Evolutionary conservation across 2,329 filamentous ascomycete species (phyloP).

Genomic region (Calonectria multiphialidica): DNA sequence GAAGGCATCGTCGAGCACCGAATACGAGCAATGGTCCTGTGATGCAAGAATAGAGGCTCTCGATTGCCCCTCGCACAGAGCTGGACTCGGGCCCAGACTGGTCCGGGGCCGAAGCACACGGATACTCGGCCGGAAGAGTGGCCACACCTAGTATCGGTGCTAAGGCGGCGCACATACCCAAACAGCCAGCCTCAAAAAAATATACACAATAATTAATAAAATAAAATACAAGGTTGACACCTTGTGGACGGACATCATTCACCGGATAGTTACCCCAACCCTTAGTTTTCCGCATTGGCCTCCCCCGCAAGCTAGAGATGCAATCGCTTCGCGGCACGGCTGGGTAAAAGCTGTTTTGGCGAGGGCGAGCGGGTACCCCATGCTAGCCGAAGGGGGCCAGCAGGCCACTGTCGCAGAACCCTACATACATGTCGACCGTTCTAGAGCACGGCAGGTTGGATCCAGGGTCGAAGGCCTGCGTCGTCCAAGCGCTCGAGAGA

Average conservation of each 20-base stretch:
- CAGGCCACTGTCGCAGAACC: slow-evolving; percentile 2
- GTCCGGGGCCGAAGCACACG: neutral
- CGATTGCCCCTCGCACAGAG: neutral
- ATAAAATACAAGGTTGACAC: slow-evolving; percentile 5
- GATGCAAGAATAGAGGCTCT: neutral
- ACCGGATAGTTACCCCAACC: neutral
- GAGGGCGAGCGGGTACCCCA: no score
- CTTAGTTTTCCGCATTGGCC: neutral
- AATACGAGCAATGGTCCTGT: neutral
- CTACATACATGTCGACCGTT: slow-evolving; percentile 2
- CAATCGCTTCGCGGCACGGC: neutral
- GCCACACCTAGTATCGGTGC: neutral
- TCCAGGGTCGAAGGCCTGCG: neutral
- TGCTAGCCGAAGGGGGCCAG: no score
- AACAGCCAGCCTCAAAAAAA: neutral
- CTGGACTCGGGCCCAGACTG: neutral
- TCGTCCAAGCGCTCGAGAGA: neutral
- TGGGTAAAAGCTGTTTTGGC: neutral
- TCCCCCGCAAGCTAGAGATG: neutral
- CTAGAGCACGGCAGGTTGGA: neutral
- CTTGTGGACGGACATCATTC: slow-evolving; percentile 3
- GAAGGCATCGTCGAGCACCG: neutral
- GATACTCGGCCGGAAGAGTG: neutral
- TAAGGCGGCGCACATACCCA: neutral
- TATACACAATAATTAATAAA: no score